These are phyloP conservation scores for Hypoxylon sp. DNA, from an alignment of 2,329 filamentous ascomycete genomes.

Conservation along the genomic window DNA sequence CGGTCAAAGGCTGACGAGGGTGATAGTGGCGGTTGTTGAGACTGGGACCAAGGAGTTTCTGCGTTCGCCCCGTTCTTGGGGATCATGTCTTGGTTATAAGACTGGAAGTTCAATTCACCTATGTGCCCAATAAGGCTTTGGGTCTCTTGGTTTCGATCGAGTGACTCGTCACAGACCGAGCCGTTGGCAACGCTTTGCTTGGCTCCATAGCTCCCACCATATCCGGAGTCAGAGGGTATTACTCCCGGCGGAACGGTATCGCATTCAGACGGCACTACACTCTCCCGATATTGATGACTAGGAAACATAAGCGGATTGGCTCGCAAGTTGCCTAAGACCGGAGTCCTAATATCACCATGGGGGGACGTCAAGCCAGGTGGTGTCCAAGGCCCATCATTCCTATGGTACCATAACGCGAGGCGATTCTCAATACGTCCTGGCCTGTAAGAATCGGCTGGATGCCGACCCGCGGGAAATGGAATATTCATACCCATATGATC, in stretches of 20 bases:
- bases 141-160: conserved; percentile 59
- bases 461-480: conserved; percentile 24
- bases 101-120: conserved; percentile 48
- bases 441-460: conserved; percentile 18
- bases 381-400: conserved; percentile 62
- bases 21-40: conserved; percentile 28
- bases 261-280: conserved; percentile 58
- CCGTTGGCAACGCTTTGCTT: conserved; percentile 61
- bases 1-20: conserved; percentile 22
- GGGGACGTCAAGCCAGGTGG: conserved; percentile 55
- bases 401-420: conserved; percentile 57
- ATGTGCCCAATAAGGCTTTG: conserved; percentile 58
- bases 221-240: conserved; percentile 63
- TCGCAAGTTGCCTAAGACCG: conserved; percentile 48
- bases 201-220: conserved; percentile 60
- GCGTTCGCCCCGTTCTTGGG: conserved; percentile 30
- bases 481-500: conserved; percentile 35
- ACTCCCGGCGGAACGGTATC: conserved; percentile 55
- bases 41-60: conserved; percentile 33
- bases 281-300: conserved; percentile 56
- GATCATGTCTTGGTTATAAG: conserved; percentile 39
- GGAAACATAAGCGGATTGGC: conserved; percentile 49
- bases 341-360: conserved; percentile 52
- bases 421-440: conserved; percentile 38
- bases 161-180: conserved; percentile 61